Conservation (phyloP, 2,329 filamentous ascomycete species). For the Fusarium austroafricanum region DNA sequence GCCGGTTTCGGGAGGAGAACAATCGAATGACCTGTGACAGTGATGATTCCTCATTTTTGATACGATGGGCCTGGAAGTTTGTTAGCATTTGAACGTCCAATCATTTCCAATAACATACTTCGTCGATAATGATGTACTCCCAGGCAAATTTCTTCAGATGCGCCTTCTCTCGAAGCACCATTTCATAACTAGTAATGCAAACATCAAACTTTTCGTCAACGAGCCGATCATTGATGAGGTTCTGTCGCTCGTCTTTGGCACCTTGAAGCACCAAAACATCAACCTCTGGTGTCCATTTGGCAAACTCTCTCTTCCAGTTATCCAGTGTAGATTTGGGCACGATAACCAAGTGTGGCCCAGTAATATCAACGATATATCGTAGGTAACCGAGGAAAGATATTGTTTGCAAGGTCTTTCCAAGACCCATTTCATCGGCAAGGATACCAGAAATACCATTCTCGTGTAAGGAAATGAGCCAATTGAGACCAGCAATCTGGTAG, state of each 20-base stretch:
- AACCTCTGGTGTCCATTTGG: conserved; percentile 93
- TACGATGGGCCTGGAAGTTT: conserved; percentile 76
- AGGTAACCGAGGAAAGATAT: conserved; percentile 97
- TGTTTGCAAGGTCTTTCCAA: conserved; percentile 97
- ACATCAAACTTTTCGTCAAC: conserved; percentile 96
- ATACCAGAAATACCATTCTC: conserved; percentile 99
- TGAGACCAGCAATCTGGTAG: conserved; percentile 94
- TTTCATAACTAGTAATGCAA: conserved; percentile 98
- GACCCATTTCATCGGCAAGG: conserved; percentile 97
- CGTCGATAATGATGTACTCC: conserved; percentile 99
- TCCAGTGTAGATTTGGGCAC: conserved; percentile 98
- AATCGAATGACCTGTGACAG: conserved; percentile 95
- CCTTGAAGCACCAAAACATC: conserved; percentile 95
- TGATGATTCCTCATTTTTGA: conserved; percentile 99
- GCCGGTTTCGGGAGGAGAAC: conserved; percentile 93
- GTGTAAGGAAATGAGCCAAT: conserved; percentile 97
- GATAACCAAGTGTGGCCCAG: conserved; percentile 88
- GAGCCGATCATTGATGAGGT: conserved; percentile 90
- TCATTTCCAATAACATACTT: conserved; percentile 56
- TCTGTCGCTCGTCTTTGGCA: conserved; percentile 90
- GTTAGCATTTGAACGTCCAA: conserved; percentile 27
- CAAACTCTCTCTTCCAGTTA: conserved; percentile 98
- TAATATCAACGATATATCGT: conserved; percentile 88
- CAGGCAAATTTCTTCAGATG: conserved; percentile 98
- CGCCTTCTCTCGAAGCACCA: conserved; percentile 95